Base-by-base conservation (phyloP, 176 grass and related monocot species). In the Aegilops tauschii region DNA sequence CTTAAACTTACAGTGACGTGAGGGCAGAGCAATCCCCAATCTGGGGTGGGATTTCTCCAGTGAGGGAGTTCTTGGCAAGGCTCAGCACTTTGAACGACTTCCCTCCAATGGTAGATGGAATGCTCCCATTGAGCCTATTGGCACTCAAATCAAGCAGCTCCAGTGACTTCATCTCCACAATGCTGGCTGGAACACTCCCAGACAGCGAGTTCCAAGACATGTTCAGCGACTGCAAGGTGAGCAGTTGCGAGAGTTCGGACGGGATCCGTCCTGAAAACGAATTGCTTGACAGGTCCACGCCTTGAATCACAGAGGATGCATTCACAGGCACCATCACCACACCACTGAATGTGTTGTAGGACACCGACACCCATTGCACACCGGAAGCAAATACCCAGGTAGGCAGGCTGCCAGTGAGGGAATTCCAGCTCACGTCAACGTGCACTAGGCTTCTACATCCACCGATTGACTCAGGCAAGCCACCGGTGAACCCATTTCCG, bases 251-350 rank as follows among this genome's bases (percentile, higher is more conserved):
- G 65, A 99, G 84, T 59, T 93, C 83, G 2, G 34, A 54, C 6
- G 94, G 97, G 28, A 99, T 94, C 47, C 18, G 66, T 84, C 97
- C 94, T 28, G 92, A 94, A 65, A 99, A 99, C 66, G 92, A 90
- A 89, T 99, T 99, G 92, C 32, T 92, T 1, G 97, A 94, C 86
- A 99, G 76, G 79, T 97, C 97, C 80, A 97, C 82, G 20, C 88
- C 84, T 72, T 73, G 88, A 40, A 95, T 73, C 52, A 80, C 77
- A 56, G 83, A 91, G 88, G 91, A 89, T 36, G 39, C 87, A 77
- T 85, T 90, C 8, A 11, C 23, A 82, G 94, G 90, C 73, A 99
- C 69, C 12, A 49, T 61, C 35, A 99, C 81, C 31, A 80, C 76
- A 30, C 97, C 97, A 7, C 85, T 93, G 39, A 99, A 86, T 61